A percentile compares a stretch with the other conserved stretches of the same genome.
Evolutionary conservation across 129 eudicot genomes (phyloP).

Genomic region (Flaveria linearis): DNA sequence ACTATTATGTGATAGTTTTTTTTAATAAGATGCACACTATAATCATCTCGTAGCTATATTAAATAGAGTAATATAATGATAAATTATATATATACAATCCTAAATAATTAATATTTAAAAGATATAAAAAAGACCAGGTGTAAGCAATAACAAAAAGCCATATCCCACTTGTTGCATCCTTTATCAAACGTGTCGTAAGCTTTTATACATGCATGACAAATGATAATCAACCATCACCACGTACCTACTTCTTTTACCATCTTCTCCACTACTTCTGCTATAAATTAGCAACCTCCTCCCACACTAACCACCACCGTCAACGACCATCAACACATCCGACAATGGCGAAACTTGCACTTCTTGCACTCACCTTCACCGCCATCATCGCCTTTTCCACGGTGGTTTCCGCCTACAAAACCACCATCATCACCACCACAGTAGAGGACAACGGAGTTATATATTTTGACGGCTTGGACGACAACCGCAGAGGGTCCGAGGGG

Average conservation of each 20-base stretch:
- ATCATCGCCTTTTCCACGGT: not conserved
- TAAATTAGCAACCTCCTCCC: not conserved
- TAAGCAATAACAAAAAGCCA: not conserved
- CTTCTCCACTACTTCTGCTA: not conserved
- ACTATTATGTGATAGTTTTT: too few species aligned
- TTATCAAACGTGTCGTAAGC: not conserved
- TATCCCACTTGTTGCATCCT: not conserved
- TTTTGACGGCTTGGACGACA: not conserved
- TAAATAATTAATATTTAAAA: too few species aligned
- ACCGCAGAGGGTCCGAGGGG: not conserved
- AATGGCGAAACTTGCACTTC: constrained; percentile 1
- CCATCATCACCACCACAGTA: not conserved
- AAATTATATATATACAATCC: too few species aligned
- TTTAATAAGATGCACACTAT: too few species aligned
- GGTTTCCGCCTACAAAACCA: not conserved
- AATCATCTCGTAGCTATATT: too few species aligned
- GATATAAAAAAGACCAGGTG: too few species aligned
- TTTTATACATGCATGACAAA: not conserved
- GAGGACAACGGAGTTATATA: not conserved
- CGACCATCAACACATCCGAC: not conserved
- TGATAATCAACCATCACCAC: not conserved
- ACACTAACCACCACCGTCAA: not conserved
- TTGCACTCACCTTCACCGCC: not conserved
- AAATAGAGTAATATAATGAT: too few species aligned
- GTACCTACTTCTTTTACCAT: not conserved